Base-by-base conservation (phyloP, 495 filamentous ascomycete genomes). In the Clavariopsis aquatica region DNA sequence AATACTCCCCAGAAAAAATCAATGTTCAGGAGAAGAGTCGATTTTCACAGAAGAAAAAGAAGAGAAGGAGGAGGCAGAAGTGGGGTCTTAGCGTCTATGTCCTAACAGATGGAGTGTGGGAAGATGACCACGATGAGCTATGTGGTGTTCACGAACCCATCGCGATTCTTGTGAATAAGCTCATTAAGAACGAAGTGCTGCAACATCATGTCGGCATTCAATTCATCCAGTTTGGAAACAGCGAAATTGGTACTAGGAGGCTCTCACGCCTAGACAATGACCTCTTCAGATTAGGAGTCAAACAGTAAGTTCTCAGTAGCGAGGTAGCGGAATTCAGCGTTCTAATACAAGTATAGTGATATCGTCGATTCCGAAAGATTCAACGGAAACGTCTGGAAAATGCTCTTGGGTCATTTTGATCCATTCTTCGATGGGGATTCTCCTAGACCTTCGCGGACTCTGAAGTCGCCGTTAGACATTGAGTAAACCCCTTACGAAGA, bases 181-280 rank as follows among this genome's bases (percentile, higher is more conserved):
- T 74, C 19, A 28, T 62, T 49, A 22, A 60, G 10, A 19, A 73
- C 7, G 49, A 64, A 0, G 28, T 69, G 26, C 64, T 64, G 17
- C 57, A 63, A 24, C 62, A 64, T 23, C 65, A 74, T 49, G 65
- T 76, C 49, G 75, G 71, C 6, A 73, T 80, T 41, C 74, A 79
- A 55, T 78, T 79, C 68, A 75, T 80, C 46, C 74, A 72, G 1
- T 79, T 79, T 56, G 78, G 78, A 12, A 62, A 78, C 29, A 62
- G 75, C 49, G 23, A 57, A 31, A 62, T 56, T 19, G 76, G 73
- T 5, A 69, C 55, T 29, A 31, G 52, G 43, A 60, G 71, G 34
- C 72, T 81, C 7, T 31, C 69, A n/a, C 46, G 66, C 10, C 60
- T 80, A 0, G 78, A 78, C 45, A n/a, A 17, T 17, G 24, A 38